These are phyloP conservation scores for Vanrija pseudolonga DNA, from an alignment of 1,284 basidiomycete species.

Conservation along the genomic window DNA sequence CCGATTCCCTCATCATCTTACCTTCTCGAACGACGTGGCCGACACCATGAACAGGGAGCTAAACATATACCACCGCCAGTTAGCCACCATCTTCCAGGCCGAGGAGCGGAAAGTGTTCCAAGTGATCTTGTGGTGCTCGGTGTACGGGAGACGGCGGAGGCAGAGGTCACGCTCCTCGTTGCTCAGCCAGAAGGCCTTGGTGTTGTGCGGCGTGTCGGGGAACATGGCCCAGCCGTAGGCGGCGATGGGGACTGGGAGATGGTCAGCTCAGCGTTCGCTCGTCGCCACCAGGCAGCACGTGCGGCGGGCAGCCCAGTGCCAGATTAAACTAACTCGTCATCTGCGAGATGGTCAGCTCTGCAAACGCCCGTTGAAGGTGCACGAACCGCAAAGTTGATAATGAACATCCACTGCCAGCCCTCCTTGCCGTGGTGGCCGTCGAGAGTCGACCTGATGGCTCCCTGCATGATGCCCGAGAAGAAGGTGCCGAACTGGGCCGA, in stretches of 20 bases:
- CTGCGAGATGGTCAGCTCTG: not conserved
- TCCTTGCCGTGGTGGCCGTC: conserved; percentile 24
- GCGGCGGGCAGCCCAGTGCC: too few species aligned
- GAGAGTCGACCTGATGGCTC: conserved; percentile 33
- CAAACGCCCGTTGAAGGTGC: too few species aligned
- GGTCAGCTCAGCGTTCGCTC: not conserved
- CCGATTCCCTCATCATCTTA: conserved; percentile 21
- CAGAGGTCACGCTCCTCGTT: conserved; percentile 35
- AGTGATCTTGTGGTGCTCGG: conserved; percentile 29
- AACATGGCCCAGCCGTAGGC: conserved; percentile 44
- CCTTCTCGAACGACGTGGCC: conserved; percentile 27
- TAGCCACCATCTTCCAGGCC: conserved; percentile 12
- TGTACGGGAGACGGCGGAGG: conserved; percentile 22
- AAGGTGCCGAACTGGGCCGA: conserved; percentile 38
- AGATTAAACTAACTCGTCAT: too few species aligned
- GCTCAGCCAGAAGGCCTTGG: conserved; percentile 38
- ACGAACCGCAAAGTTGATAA: conserved; percentile 10
- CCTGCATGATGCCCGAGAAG: conserved; percentile 44
- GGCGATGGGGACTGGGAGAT: conserved; percentile 27
- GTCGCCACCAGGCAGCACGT: too few species aligned
- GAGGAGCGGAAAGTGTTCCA: conserved; percentile 21
- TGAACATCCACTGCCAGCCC: conserved; percentile 42
- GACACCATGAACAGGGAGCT: conserved; percentile 32
- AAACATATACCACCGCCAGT: conserved; percentile 40
- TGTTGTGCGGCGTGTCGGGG: conserved; percentile 38